A percentile compares a stretch with the other conserved stretches of the same genome.
Conservation (phyloP, 75 land plant species). For the Cryptomeria japonica region DNA sequence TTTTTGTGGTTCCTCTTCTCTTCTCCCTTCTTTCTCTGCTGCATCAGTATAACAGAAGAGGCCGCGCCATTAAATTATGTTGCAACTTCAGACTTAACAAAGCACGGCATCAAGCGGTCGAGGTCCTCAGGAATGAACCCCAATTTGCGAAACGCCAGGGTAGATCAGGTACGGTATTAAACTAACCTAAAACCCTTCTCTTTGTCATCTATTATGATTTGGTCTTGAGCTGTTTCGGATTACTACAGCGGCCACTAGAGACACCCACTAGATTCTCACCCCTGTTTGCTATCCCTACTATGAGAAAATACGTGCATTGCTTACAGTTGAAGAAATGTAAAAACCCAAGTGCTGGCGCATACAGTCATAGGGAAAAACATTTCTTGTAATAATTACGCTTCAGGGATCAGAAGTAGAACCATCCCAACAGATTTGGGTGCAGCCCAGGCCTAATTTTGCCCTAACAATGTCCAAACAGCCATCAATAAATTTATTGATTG, state of each 20-base stretch:
- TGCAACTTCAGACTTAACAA: not conserved
- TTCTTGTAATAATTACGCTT: not conserved
- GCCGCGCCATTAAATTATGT: not conserved
- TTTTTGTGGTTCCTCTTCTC: too few relatives aligned
- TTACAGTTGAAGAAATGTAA: not conserved
- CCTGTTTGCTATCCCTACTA: too few relatives aligned
- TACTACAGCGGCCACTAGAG: not conserved
- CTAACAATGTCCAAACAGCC: too few relatives aligned
- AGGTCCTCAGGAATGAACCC: not conserved
- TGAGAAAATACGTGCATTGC: not conserved
- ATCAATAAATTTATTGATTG: too few relatives aligned
- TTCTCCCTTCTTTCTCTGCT: not conserved
- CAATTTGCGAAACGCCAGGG: not conserved
- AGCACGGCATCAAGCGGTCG: not conserved
- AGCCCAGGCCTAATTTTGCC: too few relatives aligned
- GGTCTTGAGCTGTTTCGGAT: not conserved
- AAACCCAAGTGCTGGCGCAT: not conserved
- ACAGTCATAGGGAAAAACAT: too few relatives aligned
- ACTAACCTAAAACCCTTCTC: not conserved
- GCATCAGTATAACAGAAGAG: not conserved
- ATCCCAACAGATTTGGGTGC: not conserved
- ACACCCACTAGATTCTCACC: not conserved
- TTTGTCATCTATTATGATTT: not conserved
- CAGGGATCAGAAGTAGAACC: not conserved
- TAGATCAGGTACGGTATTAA: not conserved